Percentiles rank a stretch among this genome's conserved stretches.
These are phyloP conservation scores for Boletus vinaceobasis DNA, from an alignment of 768 basidiomycete genomes.

Conservation along the genomic window DNA sequence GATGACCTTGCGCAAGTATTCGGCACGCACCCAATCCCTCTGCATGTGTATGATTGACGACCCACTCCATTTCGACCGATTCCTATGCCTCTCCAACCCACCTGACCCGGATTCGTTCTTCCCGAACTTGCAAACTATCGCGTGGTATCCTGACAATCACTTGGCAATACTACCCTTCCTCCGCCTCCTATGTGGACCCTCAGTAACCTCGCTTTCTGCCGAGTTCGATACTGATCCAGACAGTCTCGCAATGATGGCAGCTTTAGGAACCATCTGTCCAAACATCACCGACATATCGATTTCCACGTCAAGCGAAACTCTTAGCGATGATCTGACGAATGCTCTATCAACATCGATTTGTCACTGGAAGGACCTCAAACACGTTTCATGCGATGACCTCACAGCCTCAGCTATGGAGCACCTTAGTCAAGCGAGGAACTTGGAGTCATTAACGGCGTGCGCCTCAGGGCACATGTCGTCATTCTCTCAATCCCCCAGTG, in stretches of 20 bases:
- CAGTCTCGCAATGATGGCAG: constrained; percentile 15
- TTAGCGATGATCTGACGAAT: constrained; percentile 5
- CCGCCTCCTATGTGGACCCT: constrained; percentile 23
- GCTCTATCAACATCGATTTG: constrained; percentile 20
- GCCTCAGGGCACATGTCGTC: constrained; percentile 13
- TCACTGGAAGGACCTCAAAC: constrained; percentile 17
- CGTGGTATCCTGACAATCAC: constrained; percentile 24
- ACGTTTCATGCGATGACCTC: constrained; percentile 24
- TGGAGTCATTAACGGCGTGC: constrained; percentile 15
- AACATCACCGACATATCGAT: constrained; percentile 19
- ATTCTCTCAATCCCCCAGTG: not conserved
- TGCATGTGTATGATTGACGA: constrained; percentile 21
- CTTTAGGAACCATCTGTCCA: constrained; percentile 15
- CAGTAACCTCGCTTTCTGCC: constrained; percentile 15
- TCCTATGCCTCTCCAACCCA: constrained; percentile 12
- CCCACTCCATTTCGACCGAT: constrained; percentile 3
- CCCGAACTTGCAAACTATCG: constrained; percentile 18
- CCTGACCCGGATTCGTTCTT: constrained; percentile 18
- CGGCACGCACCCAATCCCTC: constrained; percentile 16
- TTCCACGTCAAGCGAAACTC: constrained; percentile 4
- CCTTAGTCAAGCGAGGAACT: constrained; percentile 8
- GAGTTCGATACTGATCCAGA: constrained; percentile 18
- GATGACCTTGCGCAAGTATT: constrained; percentile 21
- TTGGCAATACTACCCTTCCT: constrained; percentile 17
- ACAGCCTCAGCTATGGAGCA: constrained; percentile 15